phyloP scores from a whole-genome alignment of 495 filamentous ascomycete species.

The Hyaloscypha bicolor region DNA sequence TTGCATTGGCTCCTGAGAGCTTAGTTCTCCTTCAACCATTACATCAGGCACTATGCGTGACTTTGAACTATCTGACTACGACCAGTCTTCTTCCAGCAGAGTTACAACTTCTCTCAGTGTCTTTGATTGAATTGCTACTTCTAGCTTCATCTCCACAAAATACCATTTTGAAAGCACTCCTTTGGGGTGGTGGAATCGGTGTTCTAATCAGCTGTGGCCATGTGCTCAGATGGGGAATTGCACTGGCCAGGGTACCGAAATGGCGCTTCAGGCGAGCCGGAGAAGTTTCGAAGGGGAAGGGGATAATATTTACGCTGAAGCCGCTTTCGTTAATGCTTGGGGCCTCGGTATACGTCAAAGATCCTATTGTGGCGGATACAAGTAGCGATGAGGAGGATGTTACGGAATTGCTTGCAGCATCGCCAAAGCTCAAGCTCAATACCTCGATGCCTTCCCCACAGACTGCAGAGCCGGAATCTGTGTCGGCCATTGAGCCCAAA shows the following conservation, averaged over 20 bases:
- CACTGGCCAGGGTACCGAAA: constrained; percentile 82
- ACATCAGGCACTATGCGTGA: constrained; percentile 76
- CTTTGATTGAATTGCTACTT: constrained; percentile 80
- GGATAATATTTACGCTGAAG: constrained; percentile 9
- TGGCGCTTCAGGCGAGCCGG: constrained; percentile 78
- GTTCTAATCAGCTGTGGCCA: constrained; percentile 72
- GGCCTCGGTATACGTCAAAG: constrained; percentile 23
- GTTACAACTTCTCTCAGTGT: constrained; percentile 79
- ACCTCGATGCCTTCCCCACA: background rate
- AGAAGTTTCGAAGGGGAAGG: constrained; percentile 19
- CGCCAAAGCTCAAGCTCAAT: constrained; percentile 16
- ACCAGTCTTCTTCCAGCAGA: constrained; percentile 87
- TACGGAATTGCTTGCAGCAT: background rate
- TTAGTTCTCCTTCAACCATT: constrained; percentile 78
- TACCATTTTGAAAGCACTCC: constrained; percentile 74
- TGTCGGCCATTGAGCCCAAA: constrained; percentile 27
- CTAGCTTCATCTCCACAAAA: constrained; percentile 82
- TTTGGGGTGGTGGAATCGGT: constrained; percentile 86
- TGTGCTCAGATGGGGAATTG: constrained; percentile 83
- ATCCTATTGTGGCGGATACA: constrained; percentile 4
- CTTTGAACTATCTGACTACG: constrained; percentile 77
- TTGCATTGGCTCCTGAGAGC: constrained; percentile 43
- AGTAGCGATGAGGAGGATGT: constrained; percentile 23
- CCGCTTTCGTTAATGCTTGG: constrained; percentile 24
- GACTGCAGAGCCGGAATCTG: constrained; percentile 11